Conservation (phyloP, 2,329 filamentous ascomycete genomes). For the Cordyceps cateniannulata region DNA sequence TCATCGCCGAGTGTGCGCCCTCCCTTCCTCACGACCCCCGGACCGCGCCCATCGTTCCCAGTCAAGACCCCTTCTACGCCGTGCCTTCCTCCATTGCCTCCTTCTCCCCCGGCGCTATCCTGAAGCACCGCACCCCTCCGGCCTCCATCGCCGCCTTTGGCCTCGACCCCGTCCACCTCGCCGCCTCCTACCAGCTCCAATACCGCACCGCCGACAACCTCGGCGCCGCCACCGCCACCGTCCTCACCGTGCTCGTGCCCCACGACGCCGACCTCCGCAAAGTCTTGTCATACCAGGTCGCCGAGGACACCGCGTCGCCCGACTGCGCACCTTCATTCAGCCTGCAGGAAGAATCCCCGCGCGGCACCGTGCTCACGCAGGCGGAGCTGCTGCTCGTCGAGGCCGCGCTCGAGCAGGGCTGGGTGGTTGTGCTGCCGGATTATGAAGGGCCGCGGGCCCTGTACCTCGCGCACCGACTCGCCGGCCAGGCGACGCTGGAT, state of each 20-base stretch:
- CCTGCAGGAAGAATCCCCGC: conserved; percentile 18
- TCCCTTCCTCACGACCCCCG: background rate
- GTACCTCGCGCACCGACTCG: conserved; percentile 33
- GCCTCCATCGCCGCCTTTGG: conserved; percentile 13
- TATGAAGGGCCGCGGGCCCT: conserved; percentile 37
- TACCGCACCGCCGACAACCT: conserved; percentile 33
- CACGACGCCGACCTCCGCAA: conserved; percentile 20
- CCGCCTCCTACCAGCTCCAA: conserved; percentile 26
- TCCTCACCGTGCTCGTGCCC: conserved; percentile 33
- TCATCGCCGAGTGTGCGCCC: background rate
- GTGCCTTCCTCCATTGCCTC: conserved; percentile 11
- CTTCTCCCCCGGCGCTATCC: conserved; percentile 12
- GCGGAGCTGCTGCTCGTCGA: conserved; percentile 20
- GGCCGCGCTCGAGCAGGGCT: conserved; percentile 32
- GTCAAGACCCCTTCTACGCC: conserved; percentile 16
- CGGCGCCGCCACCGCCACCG: conserved; percentile 28
- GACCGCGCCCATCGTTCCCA: conserved; percentile 9
- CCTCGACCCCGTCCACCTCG: conserved; percentile 17
- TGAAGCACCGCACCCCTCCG: conserved; percentile 13
- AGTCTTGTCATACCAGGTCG: conserved; percentile 37
- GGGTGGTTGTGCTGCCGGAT: conserved; percentile 43
- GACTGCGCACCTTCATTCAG: conserved; percentile 26
- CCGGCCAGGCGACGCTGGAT: conserved; percentile 37
- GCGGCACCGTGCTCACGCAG: conserved; percentile 25
- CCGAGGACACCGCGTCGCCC: conserved; percentile 32